Percentiles rank a stretch among this genome's conserved stretches.
Conservation (phyloP, 2,329 filamentous ascomycete genomes). For the Aspergillus ochraceoroseus region DNA sequence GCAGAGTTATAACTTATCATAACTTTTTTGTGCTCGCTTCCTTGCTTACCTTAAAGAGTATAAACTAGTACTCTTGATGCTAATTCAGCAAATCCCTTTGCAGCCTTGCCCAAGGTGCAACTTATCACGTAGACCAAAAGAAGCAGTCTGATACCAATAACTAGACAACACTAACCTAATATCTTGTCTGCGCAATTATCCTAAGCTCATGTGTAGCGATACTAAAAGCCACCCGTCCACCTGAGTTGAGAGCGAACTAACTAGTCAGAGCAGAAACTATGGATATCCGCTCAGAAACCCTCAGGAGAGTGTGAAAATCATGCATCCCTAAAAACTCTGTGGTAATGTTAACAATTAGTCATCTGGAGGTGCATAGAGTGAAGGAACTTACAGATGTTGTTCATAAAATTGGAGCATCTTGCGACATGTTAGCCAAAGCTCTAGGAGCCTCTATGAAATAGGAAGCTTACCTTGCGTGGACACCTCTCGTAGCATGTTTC, state of each 20-base stretch:
- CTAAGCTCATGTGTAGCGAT: slow-evolving; percentile 2
- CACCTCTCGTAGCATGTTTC: slow-evolving; percentile 42
- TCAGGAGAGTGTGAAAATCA: slow-evolving; percentile 9
- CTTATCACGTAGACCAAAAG: slow-evolving; percentile 11
- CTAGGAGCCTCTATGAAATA: neutral
- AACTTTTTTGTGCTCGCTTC: neutral
- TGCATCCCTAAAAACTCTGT: slow-evolving; percentile 37
- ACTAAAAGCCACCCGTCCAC: neutral
- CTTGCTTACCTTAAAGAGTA: neutral
- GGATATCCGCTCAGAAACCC: neutral
- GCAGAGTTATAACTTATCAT: neutral
- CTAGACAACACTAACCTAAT: slow-evolving; percentile 11
- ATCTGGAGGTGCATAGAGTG: slow-evolving; percentile 14
- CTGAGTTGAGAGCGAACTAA: neutral
- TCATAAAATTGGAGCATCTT: slow-evolving; percentile 50
- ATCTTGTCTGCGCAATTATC: slow-evolving; percentile 15
- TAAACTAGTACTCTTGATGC: neutral
- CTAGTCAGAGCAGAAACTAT: neutral
- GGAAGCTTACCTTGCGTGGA: slow-evolving; percentile 37
- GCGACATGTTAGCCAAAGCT: slow-evolving; percentile 13
- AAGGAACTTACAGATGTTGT: slow-evolving; percentile 41
- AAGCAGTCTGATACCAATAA: neutral
- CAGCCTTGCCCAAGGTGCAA: slow-evolving; percentile 8
- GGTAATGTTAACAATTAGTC: slow-evolving; percentile 2
- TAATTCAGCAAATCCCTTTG: neutral